These are phyloP conservation scores for Ceriops decandra DNA, from an alignment of 345 rosid species.

Conservation along the genomic window DNA sequence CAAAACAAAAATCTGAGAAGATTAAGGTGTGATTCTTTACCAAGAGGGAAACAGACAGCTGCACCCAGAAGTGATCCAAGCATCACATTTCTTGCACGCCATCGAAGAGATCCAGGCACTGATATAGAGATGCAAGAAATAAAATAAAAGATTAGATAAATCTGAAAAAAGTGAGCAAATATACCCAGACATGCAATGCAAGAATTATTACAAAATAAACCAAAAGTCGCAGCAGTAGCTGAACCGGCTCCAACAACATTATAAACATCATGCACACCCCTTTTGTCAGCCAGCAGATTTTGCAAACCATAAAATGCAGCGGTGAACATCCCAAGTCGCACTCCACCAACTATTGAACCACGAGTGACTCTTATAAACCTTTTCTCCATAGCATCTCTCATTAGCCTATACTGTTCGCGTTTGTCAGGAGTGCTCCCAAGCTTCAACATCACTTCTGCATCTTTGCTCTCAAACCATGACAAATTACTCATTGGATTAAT, in stretches of 20 bases:
- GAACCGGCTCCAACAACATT: constrained; percentile 91
- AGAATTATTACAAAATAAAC: constrained; percentile 53
- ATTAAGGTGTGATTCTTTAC: constrained; percentile 33
- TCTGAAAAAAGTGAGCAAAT: not conserved
- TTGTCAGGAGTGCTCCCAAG: constrained; percentile 92
- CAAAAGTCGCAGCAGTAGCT: constrained; percentile 88
- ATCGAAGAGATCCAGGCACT: constrained; percentile 84
- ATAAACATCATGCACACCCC: constrained; percentile 74
- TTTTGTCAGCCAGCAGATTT: constrained; percentile 71
- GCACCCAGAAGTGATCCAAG: constrained; percentile 81
- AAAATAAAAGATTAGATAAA: not conserved
- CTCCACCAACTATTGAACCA: constrained; percentile 86
- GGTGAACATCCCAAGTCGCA: constrained; percentile 89
- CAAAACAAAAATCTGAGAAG: not conserved
- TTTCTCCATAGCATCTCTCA: constrained; percentile 98
- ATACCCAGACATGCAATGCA: not conserved
- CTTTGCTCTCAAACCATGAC: constrained; percentile 58
- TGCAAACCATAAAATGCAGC: constrained; percentile 77
- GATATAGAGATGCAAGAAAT: constrained; percentile 11
- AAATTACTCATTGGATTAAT: not conserved
- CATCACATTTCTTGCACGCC: constrained; percentile 83
- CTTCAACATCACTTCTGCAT: constrained; percentile 93
- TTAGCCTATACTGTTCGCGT: constrained; percentile 75
- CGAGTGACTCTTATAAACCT: constrained; percentile 78
- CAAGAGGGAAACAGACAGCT: constrained; percentile 68